Percentiles rank a stretch among this genome's conserved stretches.
These are phyloP conservation scores for Ambispora gerdemannii DNA, from an alignment of 192 early-diverging fungal genomes.

Conservation along the genomic window DNA sequence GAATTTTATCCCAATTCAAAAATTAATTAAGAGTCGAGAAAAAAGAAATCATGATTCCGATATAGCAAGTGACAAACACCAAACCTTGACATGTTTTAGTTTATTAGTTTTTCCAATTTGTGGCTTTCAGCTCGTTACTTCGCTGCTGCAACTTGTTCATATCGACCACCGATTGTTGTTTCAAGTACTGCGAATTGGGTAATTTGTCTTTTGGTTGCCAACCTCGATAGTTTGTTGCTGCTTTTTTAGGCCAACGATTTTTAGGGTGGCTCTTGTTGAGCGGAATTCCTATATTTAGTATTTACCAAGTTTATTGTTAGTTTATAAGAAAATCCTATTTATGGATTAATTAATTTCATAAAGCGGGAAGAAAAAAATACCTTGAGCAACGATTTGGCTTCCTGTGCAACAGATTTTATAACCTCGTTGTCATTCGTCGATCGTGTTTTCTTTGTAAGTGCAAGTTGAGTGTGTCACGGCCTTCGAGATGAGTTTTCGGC, in stretches of 20 bases:
- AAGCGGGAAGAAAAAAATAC: too few relatives aligned
- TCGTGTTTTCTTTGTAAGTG: conserved; percentile 18
- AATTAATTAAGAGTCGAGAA: too few relatives aligned
- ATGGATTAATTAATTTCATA: too few relatives aligned
- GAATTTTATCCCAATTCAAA: background rate
- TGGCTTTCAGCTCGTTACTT: conserved; percentile 46
- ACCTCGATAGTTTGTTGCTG: conserved; percentile 28
- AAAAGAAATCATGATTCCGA: too few relatives aligned
- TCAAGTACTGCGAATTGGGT: conserved; percentile 55
- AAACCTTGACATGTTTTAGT: conserved; percentile 26
- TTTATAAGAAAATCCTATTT: too few relatives aligned
- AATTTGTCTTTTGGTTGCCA: conserved; percentile 48
- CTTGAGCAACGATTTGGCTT: conserved; percentile 49
- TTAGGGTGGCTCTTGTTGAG: conserved; percentile 46
- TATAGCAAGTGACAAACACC: background rate
- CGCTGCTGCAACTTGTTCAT: conserved; percentile 52
- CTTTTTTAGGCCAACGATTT: conserved; percentile 46
- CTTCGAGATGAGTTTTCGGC: conserved; percentile 82
- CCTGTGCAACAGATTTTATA: conserved; percentile 43
- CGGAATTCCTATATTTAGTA: conserved; percentile 43
- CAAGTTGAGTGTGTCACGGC: conserved; percentile 44
- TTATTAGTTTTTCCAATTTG: conserved; percentile 15
- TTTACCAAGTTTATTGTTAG: too few relatives aligned
- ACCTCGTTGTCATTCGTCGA: conserved; percentile 16
- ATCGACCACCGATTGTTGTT: conserved; percentile 53